Evolutionary conservation across 176 grass and related monocot species (phyloP).

Genomic region (Secale cereale): DNA sequence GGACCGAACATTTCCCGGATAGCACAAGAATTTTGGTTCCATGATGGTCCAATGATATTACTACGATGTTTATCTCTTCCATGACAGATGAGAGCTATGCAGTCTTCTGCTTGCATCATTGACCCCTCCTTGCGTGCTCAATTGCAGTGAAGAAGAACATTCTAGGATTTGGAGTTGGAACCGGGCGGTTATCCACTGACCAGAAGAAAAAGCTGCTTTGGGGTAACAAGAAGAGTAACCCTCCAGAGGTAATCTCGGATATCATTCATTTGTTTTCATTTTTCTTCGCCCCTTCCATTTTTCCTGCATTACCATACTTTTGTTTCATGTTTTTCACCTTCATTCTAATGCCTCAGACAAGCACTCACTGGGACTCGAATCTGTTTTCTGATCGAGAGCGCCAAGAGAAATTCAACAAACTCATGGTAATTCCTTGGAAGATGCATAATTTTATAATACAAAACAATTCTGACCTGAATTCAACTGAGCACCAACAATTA

Average conservation of each 20-base stretch:
- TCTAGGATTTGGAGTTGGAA: constrained; percentile 52
- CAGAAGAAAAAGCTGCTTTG: constrained; percentile 98
- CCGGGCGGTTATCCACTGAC: constrained; percentile 59
- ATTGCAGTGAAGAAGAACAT: constrained; percentile 84
- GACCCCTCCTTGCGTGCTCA: background rate
- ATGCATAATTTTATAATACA: background rate
- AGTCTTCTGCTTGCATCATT: constrained; percentile 7
- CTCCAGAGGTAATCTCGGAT: constrained; percentile 55
- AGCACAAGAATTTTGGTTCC: background rate
- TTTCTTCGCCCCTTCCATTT: background rate
- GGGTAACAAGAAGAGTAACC: constrained; percentile 83
- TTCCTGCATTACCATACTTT: background rate
- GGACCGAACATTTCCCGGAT: background rate
- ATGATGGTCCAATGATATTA: background rate
- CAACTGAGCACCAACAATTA: constrained; percentile 11
- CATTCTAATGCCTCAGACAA: constrained; percentile 39
- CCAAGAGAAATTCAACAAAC: constrained; percentile 98
- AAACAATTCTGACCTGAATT: background rate
- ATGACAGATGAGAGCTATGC: background rate
- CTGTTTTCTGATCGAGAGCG: constrained; percentile 80
- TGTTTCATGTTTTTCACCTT: constrained; percentile 4
- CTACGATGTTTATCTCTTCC: background rate
- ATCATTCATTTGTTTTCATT: background rate
- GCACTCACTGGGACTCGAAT: constrained; percentile 69
- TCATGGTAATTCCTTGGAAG: constrained; percentile 72